Conservation (phyloP, 768 basidiomycete genomes). For the Coprinellus micaceus region DNA sequence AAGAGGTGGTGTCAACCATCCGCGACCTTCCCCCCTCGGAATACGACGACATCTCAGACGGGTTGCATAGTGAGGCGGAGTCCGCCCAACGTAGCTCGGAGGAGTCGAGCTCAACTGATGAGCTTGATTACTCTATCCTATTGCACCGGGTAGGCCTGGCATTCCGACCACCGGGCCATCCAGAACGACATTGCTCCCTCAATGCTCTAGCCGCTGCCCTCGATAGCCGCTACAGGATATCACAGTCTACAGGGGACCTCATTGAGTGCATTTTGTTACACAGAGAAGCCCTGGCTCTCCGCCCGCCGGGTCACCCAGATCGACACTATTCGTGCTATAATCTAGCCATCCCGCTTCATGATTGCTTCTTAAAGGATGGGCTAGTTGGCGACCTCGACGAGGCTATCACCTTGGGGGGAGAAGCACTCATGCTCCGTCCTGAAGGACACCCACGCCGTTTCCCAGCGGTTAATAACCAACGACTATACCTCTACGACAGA, state of each 20-base stretch:
- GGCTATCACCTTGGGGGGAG: no score
- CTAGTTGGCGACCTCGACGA: constrained; percentile 14
- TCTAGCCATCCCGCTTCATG: constrained; percentile 12
- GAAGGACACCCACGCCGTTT: no score
- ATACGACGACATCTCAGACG: no score
- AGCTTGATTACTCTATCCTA: not conserved
- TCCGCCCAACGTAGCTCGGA: no score
- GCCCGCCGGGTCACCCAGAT: constrained; percentile 12
- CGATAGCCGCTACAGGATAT: not conserved
- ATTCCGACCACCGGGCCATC: not conserved
- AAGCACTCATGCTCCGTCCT: no score
- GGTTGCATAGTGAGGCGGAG: no score
- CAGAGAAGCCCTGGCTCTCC: constrained; percentile 7
- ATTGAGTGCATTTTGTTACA: not conserved
- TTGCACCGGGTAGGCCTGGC: not conserved
- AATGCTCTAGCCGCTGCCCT: not conserved
- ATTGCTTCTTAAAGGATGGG: constrained; percentile 7
- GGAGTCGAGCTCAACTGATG: no score
- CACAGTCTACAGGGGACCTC: not conserved
- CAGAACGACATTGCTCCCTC: not conserved
- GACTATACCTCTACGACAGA: no score
- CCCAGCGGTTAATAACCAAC: no score
- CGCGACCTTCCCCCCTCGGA: no score
- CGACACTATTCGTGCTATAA: constrained; percentile 13
- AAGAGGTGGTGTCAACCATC: no score